Evolutionary conservation across 1,284 basidiomycete genomes (phyloP).

Genomic region (Tetrapyrgos nigripes): DNA sequence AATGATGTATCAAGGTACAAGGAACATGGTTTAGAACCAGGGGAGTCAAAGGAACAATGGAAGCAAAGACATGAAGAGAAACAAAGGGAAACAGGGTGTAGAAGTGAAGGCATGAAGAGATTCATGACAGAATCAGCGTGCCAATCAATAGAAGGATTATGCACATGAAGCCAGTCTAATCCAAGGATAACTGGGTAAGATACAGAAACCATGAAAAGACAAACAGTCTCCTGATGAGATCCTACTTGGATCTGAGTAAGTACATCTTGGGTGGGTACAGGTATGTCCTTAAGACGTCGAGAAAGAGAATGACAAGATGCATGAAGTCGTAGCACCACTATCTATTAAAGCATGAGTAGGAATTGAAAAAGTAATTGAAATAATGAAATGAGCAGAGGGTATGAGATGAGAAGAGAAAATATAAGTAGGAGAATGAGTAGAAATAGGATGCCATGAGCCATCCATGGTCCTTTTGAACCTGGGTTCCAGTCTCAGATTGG

Average conservation of each 20-base stretch:
- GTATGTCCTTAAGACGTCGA: constrained; percentile 25
- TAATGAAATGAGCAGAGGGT: constrained; percentile 34
- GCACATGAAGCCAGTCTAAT: constrained; percentile 19
- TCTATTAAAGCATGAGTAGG: constrained; percentile 25
- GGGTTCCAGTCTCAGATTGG: not conserved
- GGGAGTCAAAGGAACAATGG: too few relatives aligned
- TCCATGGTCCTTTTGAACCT: not conserved
- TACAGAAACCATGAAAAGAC: constrained; percentile 14
- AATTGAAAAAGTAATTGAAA: constrained; percentile 28
- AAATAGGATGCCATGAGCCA: not conserved
- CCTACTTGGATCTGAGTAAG: constrained; percentile 28
- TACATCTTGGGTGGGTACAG: constrained; percentile 38
- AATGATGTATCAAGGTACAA: too few relatives aligned
- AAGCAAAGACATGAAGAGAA: too few relatives aligned
- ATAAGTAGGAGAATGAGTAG: constrained; percentile 6
- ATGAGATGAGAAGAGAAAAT: constrained; percentile 12
- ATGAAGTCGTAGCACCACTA: constrained; percentile 35
- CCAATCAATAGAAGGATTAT: constrained; percentile 23
- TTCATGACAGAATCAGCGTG: too few relatives aligned
- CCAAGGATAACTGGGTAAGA: constrained; percentile 20
- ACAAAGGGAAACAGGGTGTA: too few relatives aligned
- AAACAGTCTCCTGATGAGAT: constrained; percentile 20
- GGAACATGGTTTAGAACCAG: too few relatives aligned
- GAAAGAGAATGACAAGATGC: constrained; percentile 32
- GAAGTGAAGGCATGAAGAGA: too few relatives aligned